These are phyloP conservation scores for Neonectria neomacrospora DNA, from an alignment of 2,329 filamentous ascomycete species.

Conservation along the genomic window DNA sequence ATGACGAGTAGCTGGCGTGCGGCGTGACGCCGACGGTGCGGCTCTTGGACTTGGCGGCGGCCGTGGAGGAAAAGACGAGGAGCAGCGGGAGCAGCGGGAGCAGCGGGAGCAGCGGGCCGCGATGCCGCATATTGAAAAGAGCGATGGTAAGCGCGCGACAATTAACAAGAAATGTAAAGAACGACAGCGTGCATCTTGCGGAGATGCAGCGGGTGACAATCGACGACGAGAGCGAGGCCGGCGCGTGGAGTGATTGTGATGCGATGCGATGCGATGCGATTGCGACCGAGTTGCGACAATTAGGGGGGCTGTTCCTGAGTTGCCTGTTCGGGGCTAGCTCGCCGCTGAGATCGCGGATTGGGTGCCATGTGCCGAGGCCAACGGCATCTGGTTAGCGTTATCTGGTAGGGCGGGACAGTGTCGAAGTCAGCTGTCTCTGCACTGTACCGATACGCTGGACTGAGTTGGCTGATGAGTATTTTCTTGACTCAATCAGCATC, in stretches of 20 bases:
- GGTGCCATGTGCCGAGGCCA: neutral
- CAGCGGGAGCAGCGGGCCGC: neutral
- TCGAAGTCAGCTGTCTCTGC: neutral
- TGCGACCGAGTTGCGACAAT: constrained; percentile 7
- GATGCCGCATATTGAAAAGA: constrained; percentile 26
- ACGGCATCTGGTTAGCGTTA: neutral
- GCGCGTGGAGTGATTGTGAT: constrained; percentile 19
- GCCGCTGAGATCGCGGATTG: neutral
- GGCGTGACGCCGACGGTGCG: constrained; percentile 57
- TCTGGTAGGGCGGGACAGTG: neutral
- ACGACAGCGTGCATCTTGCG: constrained; percentile 39
- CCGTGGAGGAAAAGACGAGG: constrained; percentile 8
- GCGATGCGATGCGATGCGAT: neutral
- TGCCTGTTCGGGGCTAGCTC: constrained; percentile 4
- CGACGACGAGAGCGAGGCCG: neutral
- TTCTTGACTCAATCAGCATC: neutral
- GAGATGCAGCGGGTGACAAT: constrained; percentile 4
- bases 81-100: constrained; percentile 12
- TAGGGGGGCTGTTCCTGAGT: constrained; percentile 18
- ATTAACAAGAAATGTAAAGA: constrained; percentile 29
- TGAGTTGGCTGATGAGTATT: neutral
- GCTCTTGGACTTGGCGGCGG: constrained; percentile 19
- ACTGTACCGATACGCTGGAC: constrained; percentile 18
- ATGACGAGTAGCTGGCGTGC: constrained; percentile 68
- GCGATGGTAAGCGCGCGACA: constrained; percentile 10